Conservation (phyloP, 306 rosid genomes). For the Lathyrus tuberosus region DNA sequence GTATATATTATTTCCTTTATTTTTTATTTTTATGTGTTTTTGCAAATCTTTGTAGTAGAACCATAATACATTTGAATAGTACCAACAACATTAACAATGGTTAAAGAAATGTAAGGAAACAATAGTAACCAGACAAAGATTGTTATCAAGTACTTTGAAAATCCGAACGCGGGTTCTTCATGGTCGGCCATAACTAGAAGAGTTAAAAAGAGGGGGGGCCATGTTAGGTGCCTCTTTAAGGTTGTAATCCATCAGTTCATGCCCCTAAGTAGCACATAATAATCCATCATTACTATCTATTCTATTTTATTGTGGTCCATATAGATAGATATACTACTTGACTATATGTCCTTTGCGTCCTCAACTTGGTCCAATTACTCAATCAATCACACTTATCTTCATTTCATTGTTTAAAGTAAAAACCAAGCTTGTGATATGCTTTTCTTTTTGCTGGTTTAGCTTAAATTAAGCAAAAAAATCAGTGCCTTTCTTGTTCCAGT, state of each 20-base stretch:
- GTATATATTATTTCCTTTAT: no score
- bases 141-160: conserved; percentile 41
- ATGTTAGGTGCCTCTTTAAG: conserved; percentile 49
- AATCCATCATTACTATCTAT: conserved; percentile 40
- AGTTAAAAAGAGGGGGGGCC: conserved; percentile 26
- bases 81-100: no score
- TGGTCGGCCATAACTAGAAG: conserved; percentile 50
- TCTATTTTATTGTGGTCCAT: conserved; percentile 40
- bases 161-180: conserved; percentile 41
- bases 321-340: conserved; percentile 22
- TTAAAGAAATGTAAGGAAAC: no score
- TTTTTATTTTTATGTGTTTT: no score
- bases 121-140: conserved; percentile 35
- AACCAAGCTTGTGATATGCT: conserved; percentile 29
- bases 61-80: no score
- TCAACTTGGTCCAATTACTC: conserved; percentile 34
- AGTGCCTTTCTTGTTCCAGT: conserved; percentile 45
- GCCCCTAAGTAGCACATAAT: conserved; percentile 37
- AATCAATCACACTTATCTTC: conserved; percentile 44
- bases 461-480: conserved; percentile 40
- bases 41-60: no score
- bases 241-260: conserved; percentile 44
- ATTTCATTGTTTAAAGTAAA: conserved; percentile 54
- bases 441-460: conserved; percentile 39
- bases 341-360: conserved; percentile 43